phyloP scores from a whole-genome alignment of 352 stramenopile genomes.

The Phytophthora sansomeana region DNA sequence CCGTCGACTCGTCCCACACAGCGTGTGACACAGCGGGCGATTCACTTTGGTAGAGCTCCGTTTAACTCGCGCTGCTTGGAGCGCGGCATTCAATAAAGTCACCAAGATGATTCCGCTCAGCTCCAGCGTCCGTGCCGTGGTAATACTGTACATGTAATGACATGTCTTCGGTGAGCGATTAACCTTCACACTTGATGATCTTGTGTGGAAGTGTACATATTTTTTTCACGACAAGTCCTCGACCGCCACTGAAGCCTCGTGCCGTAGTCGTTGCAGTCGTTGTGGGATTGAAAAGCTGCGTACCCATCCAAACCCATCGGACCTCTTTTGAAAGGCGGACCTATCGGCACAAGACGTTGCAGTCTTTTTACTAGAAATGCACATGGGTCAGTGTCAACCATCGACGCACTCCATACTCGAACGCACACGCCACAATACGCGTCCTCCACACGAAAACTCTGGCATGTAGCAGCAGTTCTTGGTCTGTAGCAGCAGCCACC shows the following conservation, averaged over 20 bases:
- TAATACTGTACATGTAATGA: no score
- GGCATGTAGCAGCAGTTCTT: background rate
- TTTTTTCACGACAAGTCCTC: no score
- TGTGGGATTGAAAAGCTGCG: background rate
- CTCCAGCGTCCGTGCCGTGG: no score
- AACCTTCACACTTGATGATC: background rate
- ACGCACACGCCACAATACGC: no score
- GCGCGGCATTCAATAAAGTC: no score
- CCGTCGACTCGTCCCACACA: background rate
- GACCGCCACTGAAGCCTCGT: background rate
- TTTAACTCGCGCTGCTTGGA: no score
- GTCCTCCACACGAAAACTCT: background rate
- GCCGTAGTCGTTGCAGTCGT: background rate
- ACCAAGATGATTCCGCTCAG: no score
- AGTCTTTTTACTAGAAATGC: background rate
- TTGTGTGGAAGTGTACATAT: background rate
- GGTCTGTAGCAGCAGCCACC: background rate
- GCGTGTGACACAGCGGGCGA: background rate
- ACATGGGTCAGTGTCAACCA: no score
- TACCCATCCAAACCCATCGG: conserved; percentile 7
- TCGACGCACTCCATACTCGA: no score
- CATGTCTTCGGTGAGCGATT: no score
- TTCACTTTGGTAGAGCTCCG: no score
- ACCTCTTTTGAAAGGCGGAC: background rate
- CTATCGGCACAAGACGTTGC: background rate